Percentiles rank a stretch among this genome's conserved stretches.
Conservation (phyloP, 163 green algal species). For the Chlamydomonas reinhardtii region DNA sequence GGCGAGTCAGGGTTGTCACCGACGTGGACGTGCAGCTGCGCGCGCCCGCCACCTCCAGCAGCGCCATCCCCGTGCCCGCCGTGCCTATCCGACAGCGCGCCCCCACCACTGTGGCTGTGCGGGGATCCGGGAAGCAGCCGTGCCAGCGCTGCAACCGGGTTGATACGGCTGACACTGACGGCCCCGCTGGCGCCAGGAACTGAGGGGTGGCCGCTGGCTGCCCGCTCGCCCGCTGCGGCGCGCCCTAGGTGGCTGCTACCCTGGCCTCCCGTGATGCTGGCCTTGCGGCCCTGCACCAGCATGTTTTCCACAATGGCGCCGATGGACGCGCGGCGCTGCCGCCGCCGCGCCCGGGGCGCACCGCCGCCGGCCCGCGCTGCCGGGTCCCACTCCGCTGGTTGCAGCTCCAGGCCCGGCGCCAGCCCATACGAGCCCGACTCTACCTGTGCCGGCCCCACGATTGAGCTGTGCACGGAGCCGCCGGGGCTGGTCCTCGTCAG, state of each 20-base stretch:
- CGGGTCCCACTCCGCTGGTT: slow-evolving; percentile 39
- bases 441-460: not conserved
- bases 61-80: not conserved
- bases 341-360: not conserved
- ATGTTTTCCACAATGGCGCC: slow-evolving; percentile 28
- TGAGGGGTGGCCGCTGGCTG: too few species aligned
- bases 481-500: slow-evolving; percentile 1
- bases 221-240: too few species aligned
- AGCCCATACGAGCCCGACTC: not conserved
- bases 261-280: not conserved
- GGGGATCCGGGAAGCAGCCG: slow-evolving; percentile 21
- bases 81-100: not conserved
- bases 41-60: too few species aligned
- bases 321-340: slow-evolving; percentile 23
- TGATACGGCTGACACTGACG: not conserved
- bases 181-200: not conserved
- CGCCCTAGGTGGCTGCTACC: not conserved
- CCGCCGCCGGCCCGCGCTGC: not conserved
- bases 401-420: slow-evolving; percentile 27
- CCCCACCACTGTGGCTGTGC: not conserved
- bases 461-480: not conserved
- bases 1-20: slow-evolving; percentile 6
- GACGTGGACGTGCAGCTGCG: not conserved
- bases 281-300: slow-evolving; percentile 6
- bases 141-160: not conserved